A percentile compares a stretch with the other conserved stretches of the same genome.
Conservation (phyloP, 805 yeast genomes). For the Cyberlindnera xishuangbannaensis region DNA sequence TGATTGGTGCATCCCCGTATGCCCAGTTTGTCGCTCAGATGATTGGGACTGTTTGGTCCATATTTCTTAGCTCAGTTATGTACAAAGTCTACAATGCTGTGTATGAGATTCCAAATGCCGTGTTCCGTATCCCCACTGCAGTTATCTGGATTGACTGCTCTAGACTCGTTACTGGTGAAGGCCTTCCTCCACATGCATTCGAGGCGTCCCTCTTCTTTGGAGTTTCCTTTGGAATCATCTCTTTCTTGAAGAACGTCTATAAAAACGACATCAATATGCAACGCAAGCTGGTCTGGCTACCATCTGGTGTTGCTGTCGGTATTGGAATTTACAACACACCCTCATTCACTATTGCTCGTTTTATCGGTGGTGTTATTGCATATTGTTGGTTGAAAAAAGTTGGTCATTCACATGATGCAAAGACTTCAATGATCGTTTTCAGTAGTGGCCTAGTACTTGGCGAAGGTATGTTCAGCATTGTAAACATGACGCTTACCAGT, state of each 20-base stretch:
- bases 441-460: conserved; percentile 92
- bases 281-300: conserved; percentile 52
- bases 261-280: conserved; percentile 32
- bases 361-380: conserved; percentile 76
- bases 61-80: conserved; percentile 72
- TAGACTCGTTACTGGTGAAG: conserved; percentile 83
- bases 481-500: conserved; percentile 73
- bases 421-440: conserved; percentile 75
- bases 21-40: conserved; percentile 91
- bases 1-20: conserved; percentile 85
- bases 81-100: conserved; percentile 76
- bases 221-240: conserved; percentile 57
- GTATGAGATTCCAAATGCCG: conserved; percentile 77
- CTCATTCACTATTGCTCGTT: conserved; percentile 87
- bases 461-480: conserved; percentile 83
- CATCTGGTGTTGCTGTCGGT: conserved; percentile 96
- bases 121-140: conserved; percentile 90
- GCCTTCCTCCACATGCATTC: conserved; percentile 75
- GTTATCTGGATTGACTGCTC: conserved; percentile 97
- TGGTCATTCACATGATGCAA: conserved; percentile 42
- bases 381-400: conserved; percentile 46
- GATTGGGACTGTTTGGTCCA: conserved; percentile 83
- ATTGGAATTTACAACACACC: conserved; percentile 94
- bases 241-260: conserved; percentile 56
- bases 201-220: conserved; percentile 60